Conservation (phyloP, 441 rosid genomes). For the Macaranga tanarius region DNA sequence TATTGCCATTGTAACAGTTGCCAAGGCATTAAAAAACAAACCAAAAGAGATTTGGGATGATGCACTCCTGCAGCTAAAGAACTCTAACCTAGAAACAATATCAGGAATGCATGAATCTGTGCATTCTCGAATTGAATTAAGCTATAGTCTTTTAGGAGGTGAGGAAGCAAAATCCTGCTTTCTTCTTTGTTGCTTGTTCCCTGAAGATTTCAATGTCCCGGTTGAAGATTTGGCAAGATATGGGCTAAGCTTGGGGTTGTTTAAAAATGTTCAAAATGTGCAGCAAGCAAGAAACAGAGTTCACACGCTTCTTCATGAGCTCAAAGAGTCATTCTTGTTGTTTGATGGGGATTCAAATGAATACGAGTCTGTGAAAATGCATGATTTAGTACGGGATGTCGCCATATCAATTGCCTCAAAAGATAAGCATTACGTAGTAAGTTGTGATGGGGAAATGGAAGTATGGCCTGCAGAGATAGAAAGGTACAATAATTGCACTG, state of each 20-base stretch:
- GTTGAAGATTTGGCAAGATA: slow-evolving; percentile 16
- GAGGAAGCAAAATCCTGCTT: slow-evolving; percentile 22
- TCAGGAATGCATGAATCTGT: not conserved
- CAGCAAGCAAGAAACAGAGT: not conserved
- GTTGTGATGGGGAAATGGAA: not conserved
- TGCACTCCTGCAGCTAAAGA: slow-evolving; percentile 1
- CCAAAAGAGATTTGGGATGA: not conserved
- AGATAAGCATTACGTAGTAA: not conserved
- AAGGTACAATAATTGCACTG: not conserved
- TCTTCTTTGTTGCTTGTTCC: slow-evolving; percentile 26
- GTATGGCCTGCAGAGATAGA: not conserved
- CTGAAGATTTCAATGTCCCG: slow-evolving; percentile 16
- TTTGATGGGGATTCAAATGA: not conserved
- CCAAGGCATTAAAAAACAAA: slow-evolving; percentile 19
- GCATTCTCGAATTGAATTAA: slow-evolving; percentile 18
- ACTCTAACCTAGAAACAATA: not conserved
- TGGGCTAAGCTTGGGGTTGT: not conserved
- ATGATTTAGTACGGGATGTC: not conserved
- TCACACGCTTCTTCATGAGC: not conserved
- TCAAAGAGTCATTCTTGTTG: not conserved
- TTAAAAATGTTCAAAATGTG: not conserved
- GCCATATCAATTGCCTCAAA: not conserved
- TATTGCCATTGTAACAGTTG: slow-evolving; percentile 19
- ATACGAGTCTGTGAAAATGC: not conserved
- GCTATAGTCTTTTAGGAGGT: slow-evolving; percentile 18